Percentiles rank a stretch among this genome's conserved stretches.
Conservation (phyloP, 768 basidiomycete species). For the Suillus alpinus region DNA sequence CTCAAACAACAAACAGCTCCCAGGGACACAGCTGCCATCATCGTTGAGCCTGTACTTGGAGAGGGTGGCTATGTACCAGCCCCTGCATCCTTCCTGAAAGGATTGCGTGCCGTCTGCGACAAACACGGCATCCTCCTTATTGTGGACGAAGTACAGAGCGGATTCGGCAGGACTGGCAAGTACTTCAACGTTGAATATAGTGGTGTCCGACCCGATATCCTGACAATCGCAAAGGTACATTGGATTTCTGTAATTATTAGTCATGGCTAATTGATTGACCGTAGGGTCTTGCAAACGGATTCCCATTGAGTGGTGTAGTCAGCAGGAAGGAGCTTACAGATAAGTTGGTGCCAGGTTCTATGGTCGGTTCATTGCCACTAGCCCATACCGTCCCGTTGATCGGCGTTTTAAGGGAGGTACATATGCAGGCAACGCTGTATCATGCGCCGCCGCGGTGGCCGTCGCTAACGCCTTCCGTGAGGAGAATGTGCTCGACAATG, state of each 20-base stretch:
- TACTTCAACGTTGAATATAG: conserved; percentile 83
- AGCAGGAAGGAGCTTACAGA: conserved; percentile 81
- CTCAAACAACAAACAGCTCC: conserved; percentile 79
- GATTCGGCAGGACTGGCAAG: conserved; percentile 85
- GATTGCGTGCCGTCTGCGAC: conserved; percentile 83
- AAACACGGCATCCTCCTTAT: conserved; percentile 82
- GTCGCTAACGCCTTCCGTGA: conserved; percentile 74
- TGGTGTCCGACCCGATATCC: conserved; percentile 82
- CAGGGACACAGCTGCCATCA: conserved; percentile 86
- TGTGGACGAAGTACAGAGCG: conserved; percentile 85
- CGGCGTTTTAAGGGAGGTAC: conserved; percentile 64
- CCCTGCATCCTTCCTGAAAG: conserved; percentile 73
- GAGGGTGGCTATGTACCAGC: conserved; percentile 96
- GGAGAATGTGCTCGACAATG: conserved; percentile 83
- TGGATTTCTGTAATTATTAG: conserved; percentile 2
- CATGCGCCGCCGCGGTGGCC: conserved; percentile 88
- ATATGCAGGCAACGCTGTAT: conserved; percentile 89
- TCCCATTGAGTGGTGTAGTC: conserved; percentile 87
- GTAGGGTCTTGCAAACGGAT: conserved; percentile 85
- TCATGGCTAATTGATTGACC: conserved; percentile 7
- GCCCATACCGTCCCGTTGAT: conserved; percentile 1
- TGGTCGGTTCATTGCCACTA: conserved; percentile 44
- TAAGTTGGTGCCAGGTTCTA: conserved; percentile 71
- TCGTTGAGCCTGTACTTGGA: conserved; percentile 91
- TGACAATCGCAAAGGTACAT: conserved; percentile 81